phyloP scores from a whole-genome alignment of 305 asterid genomes.

The Rubia peregrina region DNA sequence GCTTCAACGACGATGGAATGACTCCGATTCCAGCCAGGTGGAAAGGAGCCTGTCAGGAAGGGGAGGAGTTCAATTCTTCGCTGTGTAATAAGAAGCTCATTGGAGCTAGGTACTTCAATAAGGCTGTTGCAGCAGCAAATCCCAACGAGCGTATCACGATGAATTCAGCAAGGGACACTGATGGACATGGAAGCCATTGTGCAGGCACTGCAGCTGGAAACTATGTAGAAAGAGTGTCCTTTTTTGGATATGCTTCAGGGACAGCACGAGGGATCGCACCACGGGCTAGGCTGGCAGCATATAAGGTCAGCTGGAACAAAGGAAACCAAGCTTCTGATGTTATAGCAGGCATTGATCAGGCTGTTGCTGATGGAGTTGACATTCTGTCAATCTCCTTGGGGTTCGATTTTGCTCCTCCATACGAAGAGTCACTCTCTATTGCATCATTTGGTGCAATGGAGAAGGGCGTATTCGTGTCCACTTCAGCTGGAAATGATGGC shows the following conservation, averaged over 20 bases:
- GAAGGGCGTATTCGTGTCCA: slow-evolving; percentile 35
- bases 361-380: slow-evolving; percentile 39
- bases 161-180: slow-evolving; percentile 47
- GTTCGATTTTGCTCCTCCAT: slow-evolving; percentile 17
- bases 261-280: slow-evolving; percentile 38
- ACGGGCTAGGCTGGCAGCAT: slow-evolving; percentile 27
- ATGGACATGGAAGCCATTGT: slow-evolving; percentile 59
- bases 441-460: slow-evolving; percentile 44
- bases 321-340: slow-evolving; percentile 31
- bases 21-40: slow-evolving; percentile 45
- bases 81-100: slow-evolving; percentile 49
- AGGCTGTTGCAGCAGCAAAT: slow-evolving; percentile 31
- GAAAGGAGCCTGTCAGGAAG: slow-evolving; percentile 51
- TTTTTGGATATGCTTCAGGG: slow-evolving; percentile 36
- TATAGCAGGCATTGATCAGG: slow-evolving; percentile 41
- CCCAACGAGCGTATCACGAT: slow-evolving; percentile 30
- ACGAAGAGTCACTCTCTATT: slow-evolving; percentile 36
- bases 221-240: slow-evolving; percentile 25
- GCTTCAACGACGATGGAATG: slow-evolving; percentile 55
- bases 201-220: slow-evolving; percentile 37
- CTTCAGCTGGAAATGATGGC: slow-evolving; percentile 51
- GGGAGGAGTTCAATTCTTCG: slow-evolving; percentile 41
- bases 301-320: slow-evolving; percentile 31
- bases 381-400: slow-evolving; percentile 39
- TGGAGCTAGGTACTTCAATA: slow-evolving; percentile 53